Evolutionary conservation across 805 yeast genomes (phyloP).

Genomic region (Candida nonsorbophila): DNA sequence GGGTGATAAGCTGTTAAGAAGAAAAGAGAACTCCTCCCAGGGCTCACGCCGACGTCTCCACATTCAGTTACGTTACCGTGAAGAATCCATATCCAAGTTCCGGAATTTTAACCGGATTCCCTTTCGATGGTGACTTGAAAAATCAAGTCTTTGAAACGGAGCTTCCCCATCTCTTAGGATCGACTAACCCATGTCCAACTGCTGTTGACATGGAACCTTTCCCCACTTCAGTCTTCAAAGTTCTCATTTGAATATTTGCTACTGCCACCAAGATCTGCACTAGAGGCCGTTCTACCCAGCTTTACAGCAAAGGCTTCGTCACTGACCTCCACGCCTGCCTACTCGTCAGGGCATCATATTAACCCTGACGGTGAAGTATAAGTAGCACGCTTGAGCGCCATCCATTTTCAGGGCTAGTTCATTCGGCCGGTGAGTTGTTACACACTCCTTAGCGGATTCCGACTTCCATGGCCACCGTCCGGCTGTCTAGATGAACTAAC

Average conservation of each 20-base stretch:
- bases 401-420: constrained; percentile 42
- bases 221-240: constrained; percentile 40
- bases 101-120: constrained; percentile 41
- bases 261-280: constrained; percentile 40
- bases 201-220: constrained; percentile 39
- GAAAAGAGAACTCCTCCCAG: constrained; percentile 41
- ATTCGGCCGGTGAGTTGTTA: constrained; percentile 49
- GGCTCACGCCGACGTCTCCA: constrained; percentile 38
- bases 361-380: constrained; percentile 36
- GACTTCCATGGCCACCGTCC: constrained; percentile 51
- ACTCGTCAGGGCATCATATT: constrained; percentile 32
- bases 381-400: constrained; percentile 32
- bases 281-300: constrained; percentile 34
- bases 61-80: constrained; percentile 39
- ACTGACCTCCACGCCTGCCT: constrained; percentile 40
- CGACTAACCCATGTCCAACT: constrained; percentile 40
- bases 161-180: constrained; percentile 38
- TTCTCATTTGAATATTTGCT: constrained; percentile 27
- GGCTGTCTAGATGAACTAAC: constrained; percentile 41
- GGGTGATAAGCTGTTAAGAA: constrained; percentile 37
- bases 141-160: constrained; percentile 32
- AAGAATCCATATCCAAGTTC: constrained; percentile 39
- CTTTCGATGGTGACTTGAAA: constrained; percentile 33
- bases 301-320: constrained; percentile 36
- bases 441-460: constrained; percentile 55